Conservation (phyloP, 495 filamentous ascomycete species). For the Astrothelium macrocarpum region DNA sequence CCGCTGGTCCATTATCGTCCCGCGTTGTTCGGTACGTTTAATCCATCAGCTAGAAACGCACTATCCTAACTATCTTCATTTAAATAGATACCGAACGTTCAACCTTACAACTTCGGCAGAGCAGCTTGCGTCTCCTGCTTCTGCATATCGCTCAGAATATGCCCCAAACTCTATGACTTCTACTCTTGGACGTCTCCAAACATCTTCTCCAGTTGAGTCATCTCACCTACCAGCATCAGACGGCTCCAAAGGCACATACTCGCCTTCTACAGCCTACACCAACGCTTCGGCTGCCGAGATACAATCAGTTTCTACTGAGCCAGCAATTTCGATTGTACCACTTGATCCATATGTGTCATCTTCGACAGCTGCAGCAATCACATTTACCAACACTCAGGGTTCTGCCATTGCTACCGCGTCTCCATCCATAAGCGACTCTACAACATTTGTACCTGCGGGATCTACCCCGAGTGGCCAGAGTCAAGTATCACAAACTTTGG, state of each 20-base stretch:
- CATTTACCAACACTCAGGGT: not conserved
- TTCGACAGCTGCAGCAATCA: constrained; percentile 1
- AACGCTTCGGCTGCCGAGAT: not conserved
- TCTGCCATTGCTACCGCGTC: not conserved
- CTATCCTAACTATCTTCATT: not conserved
- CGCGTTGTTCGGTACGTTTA: not conserved
- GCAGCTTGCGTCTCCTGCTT: not conserved
- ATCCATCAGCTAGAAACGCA: not conserved
- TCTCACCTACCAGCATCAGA: not conserved
- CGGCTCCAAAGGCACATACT: not conserved
- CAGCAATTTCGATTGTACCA: not conserved
- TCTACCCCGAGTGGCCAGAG: not conserved
- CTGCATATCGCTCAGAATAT: not conserved
- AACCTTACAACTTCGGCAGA: not conserved
- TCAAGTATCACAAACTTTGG: not conserved
- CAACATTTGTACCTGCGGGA: not conserved
- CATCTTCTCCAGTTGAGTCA: not conserved
- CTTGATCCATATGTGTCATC: constrained; percentile 1
- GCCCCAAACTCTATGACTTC: not conserved
- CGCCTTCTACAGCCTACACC: not conserved
- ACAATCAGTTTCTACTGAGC: not conserved
- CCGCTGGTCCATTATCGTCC: not conserved
- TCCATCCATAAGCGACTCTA: constrained; percentile 1
- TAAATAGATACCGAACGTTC: not conserved
- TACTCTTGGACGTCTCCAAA: not conserved